Conservation (phyloP, 2,329 filamentous ascomycete genomes). For the Nannizzia gypsea region DNA sequence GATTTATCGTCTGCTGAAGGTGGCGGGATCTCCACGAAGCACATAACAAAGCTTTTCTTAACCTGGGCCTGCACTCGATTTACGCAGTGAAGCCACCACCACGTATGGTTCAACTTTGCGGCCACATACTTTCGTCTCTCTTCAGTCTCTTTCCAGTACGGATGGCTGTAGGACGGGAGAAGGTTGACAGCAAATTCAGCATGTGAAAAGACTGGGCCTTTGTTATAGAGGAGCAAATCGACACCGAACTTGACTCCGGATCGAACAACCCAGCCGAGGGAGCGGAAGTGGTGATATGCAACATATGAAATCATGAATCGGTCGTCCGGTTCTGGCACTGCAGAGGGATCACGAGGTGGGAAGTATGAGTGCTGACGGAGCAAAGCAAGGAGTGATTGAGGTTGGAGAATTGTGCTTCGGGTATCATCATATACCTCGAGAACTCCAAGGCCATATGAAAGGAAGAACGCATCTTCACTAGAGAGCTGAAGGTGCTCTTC, state of each 20-base stretch:
- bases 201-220: conserved; percentile 86
- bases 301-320: conserved; percentile 76
- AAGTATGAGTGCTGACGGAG: conserved; percentile 61
- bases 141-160: conserved; percentile 52
- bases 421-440: conserved; percentile 45
- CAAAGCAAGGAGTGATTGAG: conserved; percentile 49
- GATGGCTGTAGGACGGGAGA: conserved; percentile 65
- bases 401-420: conserved; percentile 35
- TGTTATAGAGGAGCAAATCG: conserved; percentile 87
- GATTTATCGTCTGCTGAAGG: conserved; percentile 34
- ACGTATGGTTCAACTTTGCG: conserved; percentile 31
- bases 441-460: conserved; percentile 66
- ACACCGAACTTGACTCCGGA: conserved; percentile 89
- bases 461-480: conserved; percentile 82
- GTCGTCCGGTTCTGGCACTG: conserved; percentile 57
- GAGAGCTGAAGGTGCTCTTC: conserved; percentile 87
- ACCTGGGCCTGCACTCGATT: conserved; percentile 85
- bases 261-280: conserved; percentile 86
- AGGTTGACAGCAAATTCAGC: conserved; percentile 85
- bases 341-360: conserved; percentile 40
- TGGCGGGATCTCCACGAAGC: conserved; percentile 82
- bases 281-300: conserved; percentile 92
- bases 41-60: conserved; percentile 75
- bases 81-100: conserved; percentile 61
- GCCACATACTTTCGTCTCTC: conserved; percentile 42